Evolutionary conservation across 768 basidiomycete species (phyloP).

Genomic region (Boletus rubroflammeus): DNA sequence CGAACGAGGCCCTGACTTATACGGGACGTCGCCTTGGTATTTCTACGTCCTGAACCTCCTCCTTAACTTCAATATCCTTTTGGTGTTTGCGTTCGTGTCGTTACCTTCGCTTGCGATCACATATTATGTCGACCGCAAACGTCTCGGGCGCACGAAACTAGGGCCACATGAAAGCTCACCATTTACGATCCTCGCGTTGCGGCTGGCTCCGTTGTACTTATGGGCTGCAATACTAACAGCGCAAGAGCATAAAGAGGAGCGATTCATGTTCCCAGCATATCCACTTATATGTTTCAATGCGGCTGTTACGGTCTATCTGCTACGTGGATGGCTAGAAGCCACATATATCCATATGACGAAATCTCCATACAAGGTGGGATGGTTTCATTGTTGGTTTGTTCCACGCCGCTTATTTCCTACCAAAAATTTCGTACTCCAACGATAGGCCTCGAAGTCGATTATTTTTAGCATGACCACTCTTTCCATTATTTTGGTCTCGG

Average conservation of each 20-base stretch:
- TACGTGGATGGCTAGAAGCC: constrained; percentile 83
- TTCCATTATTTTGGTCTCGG: constrained; percentile 59
- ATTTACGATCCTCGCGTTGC: constrained; percentile 68
- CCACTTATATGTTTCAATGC: constrained; percentile 93
- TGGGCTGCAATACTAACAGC: constrained; percentile 77
- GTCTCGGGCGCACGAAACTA: constrained; percentile 57
- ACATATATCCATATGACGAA: constrained; percentile 70
- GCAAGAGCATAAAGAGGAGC: constrained; percentile 95
- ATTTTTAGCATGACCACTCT: constrained; percentile 78
- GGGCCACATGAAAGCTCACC: constrained; percentile 67
- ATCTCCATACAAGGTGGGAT: constrained; percentile 78
- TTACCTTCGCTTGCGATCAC: constrained; percentile 78
- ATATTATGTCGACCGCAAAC: constrained; percentile 67
- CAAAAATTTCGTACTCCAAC: background rate
- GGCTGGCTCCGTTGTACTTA: constrained; percentile 88
- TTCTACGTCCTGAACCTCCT: constrained; percentile 88
- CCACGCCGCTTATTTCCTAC: background rate
- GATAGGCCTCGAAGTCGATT: constrained; percentile 69
- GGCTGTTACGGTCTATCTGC: constrained; percentile 78
- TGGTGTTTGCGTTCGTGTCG: constrained; percentile 77
- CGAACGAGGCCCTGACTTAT: constrained; percentile 83
- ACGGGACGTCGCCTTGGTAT: constrained; percentile 84
- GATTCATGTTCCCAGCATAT: constrained; percentile 97
- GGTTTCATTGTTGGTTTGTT: background rate
- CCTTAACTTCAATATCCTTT: constrained; percentile 89